phyloP scores from a whole-genome alignment of 2,329 filamentous ascomycete genomes.

The Didymella arachidicola region DNA sequence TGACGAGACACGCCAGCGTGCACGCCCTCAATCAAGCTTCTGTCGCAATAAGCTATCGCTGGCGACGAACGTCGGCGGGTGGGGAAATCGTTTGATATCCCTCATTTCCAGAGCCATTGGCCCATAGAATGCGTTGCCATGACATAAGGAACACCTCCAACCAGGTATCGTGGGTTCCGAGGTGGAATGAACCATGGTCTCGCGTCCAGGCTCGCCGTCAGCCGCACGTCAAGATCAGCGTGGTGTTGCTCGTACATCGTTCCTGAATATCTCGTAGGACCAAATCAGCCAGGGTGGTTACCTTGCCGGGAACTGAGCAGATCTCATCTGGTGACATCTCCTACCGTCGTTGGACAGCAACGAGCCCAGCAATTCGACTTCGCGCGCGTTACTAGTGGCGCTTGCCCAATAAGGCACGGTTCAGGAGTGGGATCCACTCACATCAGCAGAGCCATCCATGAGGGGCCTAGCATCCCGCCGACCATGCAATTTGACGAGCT shows the following conservation, averaged over 20 bases:
- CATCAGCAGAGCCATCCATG: constrained; percentile 13
- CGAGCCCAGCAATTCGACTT: constrained; percentile 23
- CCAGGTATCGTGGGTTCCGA: constrained; percentile 4
- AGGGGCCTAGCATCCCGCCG: constrained; percentile 19
- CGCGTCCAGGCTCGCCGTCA: constrained; percentile 5
- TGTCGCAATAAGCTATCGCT: constrained; percentile 36
- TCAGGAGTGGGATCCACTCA: constrained; percentile 23
- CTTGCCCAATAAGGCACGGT: constrained; percentile 16
- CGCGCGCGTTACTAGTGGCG: constrained; percentile 32
- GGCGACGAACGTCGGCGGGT: constrained; percentile 32
- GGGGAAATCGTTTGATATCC: constrained; percentile 30
- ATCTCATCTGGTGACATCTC: constrained; percentile 25
- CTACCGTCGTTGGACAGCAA: constrained; percentile 28
- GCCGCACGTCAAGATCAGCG: constrained; percentile 6
- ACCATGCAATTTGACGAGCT: constrained; percentile 12
- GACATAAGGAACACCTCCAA: constrained; percentile 14
- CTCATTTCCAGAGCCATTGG: constrained; percentile 40
- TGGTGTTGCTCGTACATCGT: constrained; percentile 16
- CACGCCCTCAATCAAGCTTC: constrained; percentile 33
- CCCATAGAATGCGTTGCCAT: constrained; percentile 8
- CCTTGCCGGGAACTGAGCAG: constrained; percentile 25
- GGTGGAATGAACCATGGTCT: constrained; percentile 5
- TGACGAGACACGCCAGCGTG: constrained; percentile 43
- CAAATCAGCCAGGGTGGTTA: constrained; percentile 20
- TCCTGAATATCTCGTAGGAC: constrained; percentile 14